Percentiles rank a stretch among this genome's conserved stretches.
Evolutionary conservation across 2,329 filamentous ascomycete genomes (phyloP).

Genomic region (Cytospora mali): DNA sequence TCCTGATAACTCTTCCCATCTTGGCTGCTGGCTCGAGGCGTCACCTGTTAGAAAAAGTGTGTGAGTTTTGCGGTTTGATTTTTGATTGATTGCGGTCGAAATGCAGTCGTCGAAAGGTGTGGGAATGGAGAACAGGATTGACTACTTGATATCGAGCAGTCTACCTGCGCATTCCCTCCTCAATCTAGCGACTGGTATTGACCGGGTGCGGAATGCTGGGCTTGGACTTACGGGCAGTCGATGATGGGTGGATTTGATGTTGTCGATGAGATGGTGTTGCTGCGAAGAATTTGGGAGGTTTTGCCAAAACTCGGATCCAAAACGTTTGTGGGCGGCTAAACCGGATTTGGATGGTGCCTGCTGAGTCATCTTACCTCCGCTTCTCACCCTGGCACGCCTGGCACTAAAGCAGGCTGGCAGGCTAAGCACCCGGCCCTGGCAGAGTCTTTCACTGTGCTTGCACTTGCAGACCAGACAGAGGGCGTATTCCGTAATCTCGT

Average conservation of each 20-base stretch:
- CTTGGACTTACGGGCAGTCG: constrained; percentile 28
- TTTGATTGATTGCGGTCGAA: constrained; percentile 2
- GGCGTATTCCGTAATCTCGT: too few relatives aligned
- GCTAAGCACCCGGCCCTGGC: too few relatives aligned
- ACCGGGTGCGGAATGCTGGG: constrained; percentile 12
- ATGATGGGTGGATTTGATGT: constrained; percentile 24
- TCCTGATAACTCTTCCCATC: constrained; percentile 66
- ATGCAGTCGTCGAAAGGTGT: not conserved
- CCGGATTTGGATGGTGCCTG: not conserved
- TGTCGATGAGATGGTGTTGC: constrained; percentile 6
- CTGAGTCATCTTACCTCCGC: not conserved
- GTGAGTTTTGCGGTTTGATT: too few relatives aligned
- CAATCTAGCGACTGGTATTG: constrained; percentile 14
- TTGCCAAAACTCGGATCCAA: not conserved
- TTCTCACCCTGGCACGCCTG: too few relatives aligned
- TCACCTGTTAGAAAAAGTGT: constrained; percentile 17
- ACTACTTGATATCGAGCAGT: constrained; percentile 1
- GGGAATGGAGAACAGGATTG: not conserved
- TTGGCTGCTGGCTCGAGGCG: constrained; percentile 37
- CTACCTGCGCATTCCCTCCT: constrained; percentile 6
- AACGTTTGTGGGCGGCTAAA: constrained; percentile 18
- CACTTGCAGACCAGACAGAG: not conserved
- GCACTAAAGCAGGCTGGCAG: too few relatives aligned
- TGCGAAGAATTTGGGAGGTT: constrained; percentile 14
- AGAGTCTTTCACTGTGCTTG: too few relatives aligned